phyloP scores from a whole-genome alignment of 192 early-diverging fungal genomes.

The Globomyces pollinis-pini region DNA sequence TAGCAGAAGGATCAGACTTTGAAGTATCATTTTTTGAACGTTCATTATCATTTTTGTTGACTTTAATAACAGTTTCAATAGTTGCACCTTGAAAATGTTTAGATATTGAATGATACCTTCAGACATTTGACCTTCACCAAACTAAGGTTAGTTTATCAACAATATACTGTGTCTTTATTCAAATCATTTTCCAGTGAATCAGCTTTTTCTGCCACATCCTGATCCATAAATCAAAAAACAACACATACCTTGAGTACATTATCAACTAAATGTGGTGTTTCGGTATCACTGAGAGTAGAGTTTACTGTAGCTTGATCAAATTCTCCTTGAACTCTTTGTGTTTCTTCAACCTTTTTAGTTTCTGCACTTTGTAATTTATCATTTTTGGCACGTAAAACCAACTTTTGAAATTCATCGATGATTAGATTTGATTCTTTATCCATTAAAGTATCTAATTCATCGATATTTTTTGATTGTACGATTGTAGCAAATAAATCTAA shows the following conservation, averaged over 20 bases:
- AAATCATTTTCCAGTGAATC: constrained; percentile 12
- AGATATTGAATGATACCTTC: too few relatives aligned
- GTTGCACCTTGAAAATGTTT: constrained; percentile 10
- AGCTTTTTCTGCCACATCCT: constrained; percentile 13
- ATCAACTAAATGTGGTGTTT: neutral
- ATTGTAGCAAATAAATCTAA: neutral
- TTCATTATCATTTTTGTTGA: constrained; percentile 15
- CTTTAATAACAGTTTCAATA: constrained; percentile 19
- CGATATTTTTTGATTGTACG: neutral
- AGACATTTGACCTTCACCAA: too few relatives aligned
- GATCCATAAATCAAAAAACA: neutral
- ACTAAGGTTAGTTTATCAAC: constrained; percentile 8
- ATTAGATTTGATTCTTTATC: neutral
- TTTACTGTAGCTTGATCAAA: neutral
- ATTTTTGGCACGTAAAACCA: constrained; percentile 4
- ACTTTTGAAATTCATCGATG: constrained; percentile 6
- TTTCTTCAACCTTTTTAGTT: neutral
- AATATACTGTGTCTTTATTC: constrained; percentile 9
- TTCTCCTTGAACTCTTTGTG: neutral
- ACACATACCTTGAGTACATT: neutral
- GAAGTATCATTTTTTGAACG: constrained; percentile 10
- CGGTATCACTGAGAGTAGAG: neutral
- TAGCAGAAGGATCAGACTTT: too few relatives aligned
- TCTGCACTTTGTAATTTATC: neutral
- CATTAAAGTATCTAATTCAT: neutral